phyloP scores from a whole-genome alignment of 139 green algal species.

The Chlamydomonas incerta region DNA sequence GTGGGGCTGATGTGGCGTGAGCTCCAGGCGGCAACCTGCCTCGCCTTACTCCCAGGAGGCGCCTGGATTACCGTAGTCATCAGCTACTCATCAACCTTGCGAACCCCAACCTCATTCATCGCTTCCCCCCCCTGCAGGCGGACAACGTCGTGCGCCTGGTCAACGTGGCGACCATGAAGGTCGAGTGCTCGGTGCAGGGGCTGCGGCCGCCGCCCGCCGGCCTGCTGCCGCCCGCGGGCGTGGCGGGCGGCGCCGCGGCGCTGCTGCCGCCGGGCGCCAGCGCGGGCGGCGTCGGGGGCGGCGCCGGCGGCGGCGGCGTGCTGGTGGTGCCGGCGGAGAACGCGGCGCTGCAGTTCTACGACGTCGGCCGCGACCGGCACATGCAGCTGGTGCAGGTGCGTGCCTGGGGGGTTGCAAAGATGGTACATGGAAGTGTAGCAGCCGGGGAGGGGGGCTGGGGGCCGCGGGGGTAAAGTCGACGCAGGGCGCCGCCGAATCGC shows the following conservation, averaged over 20 bases:
- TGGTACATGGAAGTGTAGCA: too few species aligned
- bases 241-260: slow-evolving; percentile 26
- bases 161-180: slow-evolving; percentile 66
- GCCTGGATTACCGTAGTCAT: too few species aligned
- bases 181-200: slow-evolving; percentile 61
- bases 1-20: too few species aligned
- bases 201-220: slow-evolving; percentile 53
- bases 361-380: slow-evolving; percentile 63
- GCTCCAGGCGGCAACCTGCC: too few species aligned
- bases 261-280: slow-evolving; percentile 8
- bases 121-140: slow-evolving; percentile 15
- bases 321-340: slow-evolving; percentile 68
- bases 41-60: too few species aligned
- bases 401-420: too few species aligned
- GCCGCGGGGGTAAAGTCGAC: too few species aligned
- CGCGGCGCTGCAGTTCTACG: slow-evolving; percentile 79
- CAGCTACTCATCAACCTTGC: too few species aligned
- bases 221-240: slow-evolving; percentile 21
- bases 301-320: slow-evolving; percentile 43
- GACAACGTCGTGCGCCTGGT: slow-evolving; percentile 85
- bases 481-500: too few species aligned
- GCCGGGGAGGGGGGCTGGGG: too few species aligned
- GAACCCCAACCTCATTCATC: too few species aligned
- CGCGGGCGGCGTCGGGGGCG: slow-evolving; percentile 24
- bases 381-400: slow-evolving; percentile 68